Percentiles rank a stretch among this genome's conserved stretches.
Evolutionary conservation across 306 rosid genomes (phyloP).

Genomic region (Urtica urens): DNA sequence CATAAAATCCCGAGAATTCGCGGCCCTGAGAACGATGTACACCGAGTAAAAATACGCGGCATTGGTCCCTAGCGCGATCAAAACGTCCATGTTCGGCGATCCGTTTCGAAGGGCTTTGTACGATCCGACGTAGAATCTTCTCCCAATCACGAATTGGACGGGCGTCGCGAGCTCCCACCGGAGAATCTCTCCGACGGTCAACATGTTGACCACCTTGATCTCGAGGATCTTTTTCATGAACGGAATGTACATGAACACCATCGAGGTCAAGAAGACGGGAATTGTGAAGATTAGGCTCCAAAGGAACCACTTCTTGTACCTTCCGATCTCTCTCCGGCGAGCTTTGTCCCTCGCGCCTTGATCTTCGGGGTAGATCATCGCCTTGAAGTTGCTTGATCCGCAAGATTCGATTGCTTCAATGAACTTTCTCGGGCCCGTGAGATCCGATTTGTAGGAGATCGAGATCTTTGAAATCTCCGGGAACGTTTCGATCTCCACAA

Average conservation of each 20-base stretch:
- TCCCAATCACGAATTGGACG: slow-evolving; percentile 61
- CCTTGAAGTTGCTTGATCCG: slow-evolving; percentile 52
- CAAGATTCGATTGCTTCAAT: slow-evolving; percentile 51
- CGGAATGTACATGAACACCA: slow-evolving; percentile 72
- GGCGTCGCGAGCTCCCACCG: slow-evolving; percentile 62
- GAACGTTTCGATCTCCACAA: slow-evolving; percentile 22
- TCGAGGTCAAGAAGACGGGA: slow-evolving; percentile 70
- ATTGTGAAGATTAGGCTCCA: slow-evolving; percentile 56
- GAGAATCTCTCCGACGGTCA: slow-evolving; percentile 47
- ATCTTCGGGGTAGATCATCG: slow-evolving; percentile 40
- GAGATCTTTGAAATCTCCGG: slow-evolving; percentile 30
- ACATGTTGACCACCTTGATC: slow-evolving; percentile 42
- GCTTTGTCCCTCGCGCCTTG: slow-evolving; percentile 32
- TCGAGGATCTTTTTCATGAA: slow-evolving; percentile 39
- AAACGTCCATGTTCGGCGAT: slow-evolving; percentile 72
- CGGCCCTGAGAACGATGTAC: slow-evolving; percentile 48
- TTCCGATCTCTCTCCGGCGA: slow-evolving; percentile 39
- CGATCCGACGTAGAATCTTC: slow-evolving; percentile 58
- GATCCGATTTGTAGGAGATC: slow-evolving; percentile 50
- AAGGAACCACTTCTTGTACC: slow-evolving; percentile 31
- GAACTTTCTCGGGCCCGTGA: slow-evolving; percentile 68
- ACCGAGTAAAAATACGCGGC: slow-evolving; percentile 84
- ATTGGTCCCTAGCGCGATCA: slow-evolving; percentile 75
- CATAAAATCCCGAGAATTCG: slow-evolving; percentile 33
- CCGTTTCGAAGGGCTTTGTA: slow-evolving; percentile 57